Evolutionary conservation across 2,329 filamentous ascomycete genomes (phyloP).

Genomic region (Xylariaceae sp.): DNA sequence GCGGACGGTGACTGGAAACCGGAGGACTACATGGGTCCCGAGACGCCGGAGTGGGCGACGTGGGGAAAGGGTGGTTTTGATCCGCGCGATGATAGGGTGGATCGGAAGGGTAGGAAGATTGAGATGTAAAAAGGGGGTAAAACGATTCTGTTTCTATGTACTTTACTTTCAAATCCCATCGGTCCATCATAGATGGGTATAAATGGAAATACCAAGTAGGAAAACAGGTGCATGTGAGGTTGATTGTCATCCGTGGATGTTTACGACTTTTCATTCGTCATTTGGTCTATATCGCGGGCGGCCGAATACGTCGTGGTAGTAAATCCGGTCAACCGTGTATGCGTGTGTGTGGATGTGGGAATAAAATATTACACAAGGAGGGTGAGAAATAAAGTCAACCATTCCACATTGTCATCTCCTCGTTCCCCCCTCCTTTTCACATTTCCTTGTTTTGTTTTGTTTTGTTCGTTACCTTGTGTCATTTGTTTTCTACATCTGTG

Average conservation of each 20-base stretch:
- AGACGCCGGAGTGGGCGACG: constrained; percentile 88
- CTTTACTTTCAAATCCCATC: too few relatives aligned
- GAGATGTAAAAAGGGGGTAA: constrained; percentile 29
- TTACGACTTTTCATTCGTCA: constrained; percentile 19
- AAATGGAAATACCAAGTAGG: not conserved
- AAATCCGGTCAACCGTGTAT: too few relatives aligned
- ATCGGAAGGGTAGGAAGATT: constrained; percentile 72
- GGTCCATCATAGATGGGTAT: too few relatives aligned
- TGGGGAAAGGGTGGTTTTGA: constrained; percentile 96
- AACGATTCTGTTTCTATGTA: not conserved
- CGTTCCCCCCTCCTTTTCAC: constrained; percentile 8
- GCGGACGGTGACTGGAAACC: constrained; percentile 68
- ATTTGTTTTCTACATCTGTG: not conserved
- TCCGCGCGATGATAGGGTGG: constrained; percentile 79
- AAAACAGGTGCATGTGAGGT: not conserved
- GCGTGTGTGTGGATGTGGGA: not conserved
- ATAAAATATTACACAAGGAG: constrained; percentile 17
- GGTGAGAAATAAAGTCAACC: constrained; percentile 1
- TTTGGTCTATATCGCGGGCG: constrained; percentile 25
- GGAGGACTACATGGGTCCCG: constrained; percentile 81
- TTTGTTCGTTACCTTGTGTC: too few relatives aligned
- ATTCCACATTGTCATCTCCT: constrained; percentile 12
- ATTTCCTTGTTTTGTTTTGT: constrained; percentile 4
- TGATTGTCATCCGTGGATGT: constrained; percentile 4
- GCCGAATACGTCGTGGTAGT: constrained; percentile 11